Evolutionary conservation across 129 eudicot genomes (phyloP), one percentile per base, ranked within the genome.

Genomic region (Lactuca sativa): DNA sequence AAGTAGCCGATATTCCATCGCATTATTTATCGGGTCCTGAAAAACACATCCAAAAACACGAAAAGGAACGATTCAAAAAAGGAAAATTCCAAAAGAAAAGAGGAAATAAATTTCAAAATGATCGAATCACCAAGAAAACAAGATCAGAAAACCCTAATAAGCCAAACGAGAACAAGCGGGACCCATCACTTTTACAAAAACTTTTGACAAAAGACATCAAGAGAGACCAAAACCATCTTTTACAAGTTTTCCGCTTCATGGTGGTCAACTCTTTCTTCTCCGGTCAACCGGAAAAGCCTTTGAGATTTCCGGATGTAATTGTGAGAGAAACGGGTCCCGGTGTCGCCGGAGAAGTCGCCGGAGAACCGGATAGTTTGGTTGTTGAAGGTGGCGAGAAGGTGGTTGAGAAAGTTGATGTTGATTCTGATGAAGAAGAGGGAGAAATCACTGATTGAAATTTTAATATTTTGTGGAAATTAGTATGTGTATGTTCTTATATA

Each of bases 211-310:
- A 73, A 7, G 97, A 93, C 69, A 56, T 93, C 7, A 82, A 75
- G 62, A 79, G 95, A 79, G 98, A 90, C 64, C 87, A 82, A 79
- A 68, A 32, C 64, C 92, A 77, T 56, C 77, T 93, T 59, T 61
- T 89, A 79, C 98, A 89, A 85, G 92, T 81, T 16, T 85, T 93
- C 17, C 82, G 92, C 81, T 93, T 93, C 86, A 93, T 93, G 80
- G 84, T 70, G 34, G 74, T 72, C 67, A 93, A 93, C 75, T 86
- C 96, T 14, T 93, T 86, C 78, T 87, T 93, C 70, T 78, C 64
- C 17, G 82, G 67, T 71, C 72, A 58, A 70, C 80, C 85, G 0
- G 80, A 76, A 44, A 72, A 80, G 55, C 67, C 85, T 31, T 74
- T 87, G 81, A 83, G 52, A 43, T 93, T 86, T 38, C 96, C 98